phyloP scores from a whole-genome alignment of 164 flowering plant species.

The Stephania japonica region DNA sequence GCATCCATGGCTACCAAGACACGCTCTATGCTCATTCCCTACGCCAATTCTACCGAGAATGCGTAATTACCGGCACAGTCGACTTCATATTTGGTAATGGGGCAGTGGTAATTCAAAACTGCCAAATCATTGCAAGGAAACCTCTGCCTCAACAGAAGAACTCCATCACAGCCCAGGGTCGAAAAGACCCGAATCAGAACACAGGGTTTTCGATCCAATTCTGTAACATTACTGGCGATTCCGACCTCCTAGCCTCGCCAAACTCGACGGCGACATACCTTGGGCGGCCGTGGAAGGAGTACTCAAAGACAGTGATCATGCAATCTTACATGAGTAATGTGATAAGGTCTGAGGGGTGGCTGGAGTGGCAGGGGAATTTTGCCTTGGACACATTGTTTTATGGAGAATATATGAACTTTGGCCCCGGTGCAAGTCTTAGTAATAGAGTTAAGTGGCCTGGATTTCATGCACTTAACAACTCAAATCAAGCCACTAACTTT shows the following conservation, averaged over 20 bases:
- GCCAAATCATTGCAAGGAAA: slow-evolving; percentile 12
- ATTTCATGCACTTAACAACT: slow-evolving; percentile 6
- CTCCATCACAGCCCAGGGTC: slow-evolving; percentile 17
- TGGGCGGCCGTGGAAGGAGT: slow-evolving; percentile 24
- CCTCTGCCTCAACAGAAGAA: slow-evolving; percentile 11
- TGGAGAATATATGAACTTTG: slow-evolving; percentile 24
- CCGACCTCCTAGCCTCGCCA: background rate
- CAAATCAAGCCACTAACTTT: background rate
- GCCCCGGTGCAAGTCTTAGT: slow-evolving; percentile 14
- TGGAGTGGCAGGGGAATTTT: slow-evolving; percentile 17
- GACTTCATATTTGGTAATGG: slow-evolving; percentile 26
- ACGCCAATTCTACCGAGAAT: slow-evolving; percentile 22
- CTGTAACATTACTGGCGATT: slow-evolving; percentile 3
- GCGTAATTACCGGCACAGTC: slow-evolving; percentile 18
- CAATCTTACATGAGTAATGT: slow-evolving; percentile 15
- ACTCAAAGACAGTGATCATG: slow-evolving; percentile 22
- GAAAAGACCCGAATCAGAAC: slow-evolving; percentile 8
- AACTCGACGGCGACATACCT: slow-evolving; percentile 9
- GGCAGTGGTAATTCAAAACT: slow-evolving; percentile 12
- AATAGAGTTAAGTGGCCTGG: slow-evolving; percentile 23
- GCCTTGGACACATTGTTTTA: slow-evolving; percentile 20
- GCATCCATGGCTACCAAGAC: slow-evolving; percentile 52
- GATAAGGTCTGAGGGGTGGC: slow-evolving; percentile 21
- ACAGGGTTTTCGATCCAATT: slow-evolving; percentile 16
- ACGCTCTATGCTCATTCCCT: slow-evolving; percentile 12